Conservation (phyloP, 805 yeast species). For the Teunomyces gatunensis region DNA sequence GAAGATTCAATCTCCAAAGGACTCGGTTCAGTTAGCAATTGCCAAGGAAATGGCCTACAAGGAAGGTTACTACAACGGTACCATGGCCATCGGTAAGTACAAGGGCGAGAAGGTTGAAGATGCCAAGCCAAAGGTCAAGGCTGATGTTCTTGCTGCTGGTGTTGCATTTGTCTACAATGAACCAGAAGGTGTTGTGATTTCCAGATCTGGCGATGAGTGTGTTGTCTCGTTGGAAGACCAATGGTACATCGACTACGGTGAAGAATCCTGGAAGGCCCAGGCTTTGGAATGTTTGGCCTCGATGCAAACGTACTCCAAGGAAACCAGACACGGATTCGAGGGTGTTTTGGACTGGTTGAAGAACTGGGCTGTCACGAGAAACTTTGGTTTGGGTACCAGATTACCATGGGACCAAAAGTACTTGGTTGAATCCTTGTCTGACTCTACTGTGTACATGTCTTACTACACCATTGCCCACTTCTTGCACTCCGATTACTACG, state of each 20-base stretch:
- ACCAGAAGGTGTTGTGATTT: conserved; percentile 86
- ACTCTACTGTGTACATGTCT: conserved; percentile 93
- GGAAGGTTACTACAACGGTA: conserved; percentile 94
- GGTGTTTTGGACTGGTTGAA: conserved; percentile 93
- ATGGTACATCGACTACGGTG: conserved; percentile 98
- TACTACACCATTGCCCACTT: conserved; percentile 88
- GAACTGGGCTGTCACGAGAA: conserved; percentile 98
- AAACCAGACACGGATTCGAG: conserved; percentile 88
- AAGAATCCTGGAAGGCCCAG: conserved; percentile 78
- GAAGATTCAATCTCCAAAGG: conserved; percentile 95
- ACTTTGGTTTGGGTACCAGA: conserved; percentile 91
- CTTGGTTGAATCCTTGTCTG: conserved; percentile 91
- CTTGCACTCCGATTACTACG: conserved; percentile 83
- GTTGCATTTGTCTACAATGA: conserved; percentile 89
- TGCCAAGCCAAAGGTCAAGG: conserved; percentile 85
- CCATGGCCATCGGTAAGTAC: conserved; percentile 75
- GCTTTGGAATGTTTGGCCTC: conserved; percentile 74
- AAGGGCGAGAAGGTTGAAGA: conserved; percentile 85
- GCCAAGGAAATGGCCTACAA: conserved; percentile 96
- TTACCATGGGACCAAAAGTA: conserved; percentile 97
- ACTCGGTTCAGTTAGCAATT: conserved; percentile 75
- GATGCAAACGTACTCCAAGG: conserved; percentile 78
- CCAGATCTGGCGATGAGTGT: conserved; percentile 96
- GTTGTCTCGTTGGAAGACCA: conserved; percentile 96
- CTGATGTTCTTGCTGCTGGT: conserved; percentile 72